Conservation (phyloP, 139 green algal species). For the Diplosphaera chodatii region DNA sequence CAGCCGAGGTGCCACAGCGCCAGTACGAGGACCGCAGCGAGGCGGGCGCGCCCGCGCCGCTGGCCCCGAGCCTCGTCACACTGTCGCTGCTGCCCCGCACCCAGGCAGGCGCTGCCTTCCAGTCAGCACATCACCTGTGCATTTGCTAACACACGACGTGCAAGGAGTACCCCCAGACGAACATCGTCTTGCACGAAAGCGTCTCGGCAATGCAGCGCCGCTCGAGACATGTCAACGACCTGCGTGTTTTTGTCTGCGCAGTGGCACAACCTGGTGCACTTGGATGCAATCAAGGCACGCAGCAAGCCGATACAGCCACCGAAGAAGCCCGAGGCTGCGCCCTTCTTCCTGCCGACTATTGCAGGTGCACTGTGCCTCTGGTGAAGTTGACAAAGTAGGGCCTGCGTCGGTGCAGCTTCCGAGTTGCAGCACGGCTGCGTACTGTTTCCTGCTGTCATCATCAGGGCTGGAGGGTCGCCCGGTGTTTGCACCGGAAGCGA, state of each 20-base stretch:
- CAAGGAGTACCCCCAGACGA: too few species aligned
- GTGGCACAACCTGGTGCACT: constrained; percentile 82
- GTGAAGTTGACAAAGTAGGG: too few species aligned
- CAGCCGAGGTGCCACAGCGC: constrained; percentile 1
- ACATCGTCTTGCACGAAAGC: too few species aligned
- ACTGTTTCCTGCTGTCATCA: too few species aligned
- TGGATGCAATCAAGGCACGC: constrained; percentile 87
- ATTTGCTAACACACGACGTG: too few species aligned
- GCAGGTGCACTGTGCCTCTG: constrained; percentile 5
- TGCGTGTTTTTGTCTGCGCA: too few species aligned
- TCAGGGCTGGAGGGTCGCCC: not conserved
- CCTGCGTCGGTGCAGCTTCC: too few species aligned
- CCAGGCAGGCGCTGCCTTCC: too few species aligned
- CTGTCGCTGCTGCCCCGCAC: constrained; percentile 75
- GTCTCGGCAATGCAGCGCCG: too few species aligned
- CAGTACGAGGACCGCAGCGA: constrained; percentile 3
- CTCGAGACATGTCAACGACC: too few species aligned
- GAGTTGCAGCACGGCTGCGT: too few species aligned
- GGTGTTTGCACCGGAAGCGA: constrained; percentile 7
- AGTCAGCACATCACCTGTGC: too few species aligned
- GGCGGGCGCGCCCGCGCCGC: constrained; percentile 45
- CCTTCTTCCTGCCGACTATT: constrained; percentile 96
- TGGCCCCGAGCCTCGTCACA: constrained; percentile 72
- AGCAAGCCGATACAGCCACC: constrained; percentile 82
- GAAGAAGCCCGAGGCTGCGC: constrained; percentile 89